A percentile compares a stretch with the other conserved stretches of the same genome.
These are phyloP conservation scores for Sphaerulina populicola DNA, from an alignment of 2,329 filamentous ascomycete genomes.

Conservation along the genomic window DNA sequence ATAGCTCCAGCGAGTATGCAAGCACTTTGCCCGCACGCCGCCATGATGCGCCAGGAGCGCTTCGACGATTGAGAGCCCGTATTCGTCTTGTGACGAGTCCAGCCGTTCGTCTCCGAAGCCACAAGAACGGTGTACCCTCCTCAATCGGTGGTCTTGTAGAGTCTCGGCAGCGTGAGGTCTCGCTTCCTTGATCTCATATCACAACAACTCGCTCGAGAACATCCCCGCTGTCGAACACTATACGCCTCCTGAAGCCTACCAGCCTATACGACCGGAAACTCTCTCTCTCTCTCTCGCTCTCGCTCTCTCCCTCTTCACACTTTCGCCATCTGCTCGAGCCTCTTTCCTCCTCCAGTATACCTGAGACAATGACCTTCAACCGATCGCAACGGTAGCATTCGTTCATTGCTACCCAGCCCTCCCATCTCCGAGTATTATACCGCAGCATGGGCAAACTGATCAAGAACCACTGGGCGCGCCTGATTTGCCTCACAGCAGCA, in stretches of 20 bases:
- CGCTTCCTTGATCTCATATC: slow-evolving; percentile 12
- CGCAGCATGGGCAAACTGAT: slow-evolving; percentile 84
- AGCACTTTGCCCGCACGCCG: slow-evolving; percentile 18
- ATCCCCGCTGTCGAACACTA: not conserved
- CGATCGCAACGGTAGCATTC: slow-evolving; percentile 12
- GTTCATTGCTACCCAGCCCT: slow-evolving; percentile 10
- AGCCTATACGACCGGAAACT: not conserved
- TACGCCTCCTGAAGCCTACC: not conserved
- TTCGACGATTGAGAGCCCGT: slow-evolving; percentile 7
- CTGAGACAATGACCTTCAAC: slow-evolving; percentile 14
- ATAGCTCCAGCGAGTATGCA: slow-evolving; percentile 16
- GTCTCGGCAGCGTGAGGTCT: slow-evolving; percentile 11
- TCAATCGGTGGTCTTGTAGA: slow-evolving; percentile 10
- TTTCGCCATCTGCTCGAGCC: not conserved
- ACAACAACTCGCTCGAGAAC: slow-evolving; percentile 11
- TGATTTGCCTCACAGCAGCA: slow-evolving; percentile 82
- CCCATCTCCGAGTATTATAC: slow-evolving; percentile 4
- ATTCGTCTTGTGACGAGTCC: slow-evolving; percentile 13
- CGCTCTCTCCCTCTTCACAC: no score
- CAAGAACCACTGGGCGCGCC: slow-evolving; percentile 97
- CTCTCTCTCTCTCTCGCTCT: not conserved
- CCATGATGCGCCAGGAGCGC: slow-evolving; percentile 9
- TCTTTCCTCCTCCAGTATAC: not conserved
- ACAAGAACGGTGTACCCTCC: slow-evolving; percentile 1
- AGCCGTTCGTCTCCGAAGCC: slow-evolving; percentile 7